phyloP scores from a whole-genome alignment of 208 protist species.

The Crithidia expoeki region DNA sequence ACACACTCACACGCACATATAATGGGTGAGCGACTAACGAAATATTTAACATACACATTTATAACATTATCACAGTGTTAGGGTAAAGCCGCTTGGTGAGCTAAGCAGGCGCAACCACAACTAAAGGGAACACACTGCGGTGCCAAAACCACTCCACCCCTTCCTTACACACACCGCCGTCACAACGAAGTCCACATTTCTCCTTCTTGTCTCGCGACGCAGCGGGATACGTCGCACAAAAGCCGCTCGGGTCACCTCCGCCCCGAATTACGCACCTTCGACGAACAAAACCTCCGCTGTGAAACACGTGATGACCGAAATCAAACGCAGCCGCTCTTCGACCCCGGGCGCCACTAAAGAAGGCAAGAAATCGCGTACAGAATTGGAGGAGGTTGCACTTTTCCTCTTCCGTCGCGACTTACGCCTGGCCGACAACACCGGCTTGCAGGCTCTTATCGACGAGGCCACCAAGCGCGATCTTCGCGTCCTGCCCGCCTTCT shows the following conservation, averaged over 20 bases:
- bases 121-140: not conserved
- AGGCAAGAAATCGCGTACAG: slow-evolving; percentile 19
- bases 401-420: slow-evolving; percentile 82
- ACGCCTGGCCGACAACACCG: slow-evolving; percentile 74
- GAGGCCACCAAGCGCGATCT: slow-evolving; percentile 28
- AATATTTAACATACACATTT: too few species aligned
- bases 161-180: not conserved
- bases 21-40: too few species aligned
- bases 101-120: not conserved
- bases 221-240: slow-evolving; percentile 2
- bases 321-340: slow-evolving; percentile 30
- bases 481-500: slow-evolving; percentile 66
- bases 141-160: not conserved
- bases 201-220: slow-evolving; percentile 24
- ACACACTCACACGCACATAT: too few species aligned
- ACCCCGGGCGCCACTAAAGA: not conserved
- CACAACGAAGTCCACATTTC: slow-evolving; percentile 21
- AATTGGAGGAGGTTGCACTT: slow-evolving; percentile 41
- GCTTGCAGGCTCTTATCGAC: slow-evolving; percentile 44
- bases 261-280: not conserved
- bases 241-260: not conserved
- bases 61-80: too few species aligned
- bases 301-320: slow-evolving; percentile 1
- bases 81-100: too few species aligned
- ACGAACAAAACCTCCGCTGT: not conserved